Percentiles rank a stretch among this genome's conserved stretches.
Evolutionary conservation across 768 basidiomycete genomes (phyloP).

Genomic region (Panus rudis): DNA sequence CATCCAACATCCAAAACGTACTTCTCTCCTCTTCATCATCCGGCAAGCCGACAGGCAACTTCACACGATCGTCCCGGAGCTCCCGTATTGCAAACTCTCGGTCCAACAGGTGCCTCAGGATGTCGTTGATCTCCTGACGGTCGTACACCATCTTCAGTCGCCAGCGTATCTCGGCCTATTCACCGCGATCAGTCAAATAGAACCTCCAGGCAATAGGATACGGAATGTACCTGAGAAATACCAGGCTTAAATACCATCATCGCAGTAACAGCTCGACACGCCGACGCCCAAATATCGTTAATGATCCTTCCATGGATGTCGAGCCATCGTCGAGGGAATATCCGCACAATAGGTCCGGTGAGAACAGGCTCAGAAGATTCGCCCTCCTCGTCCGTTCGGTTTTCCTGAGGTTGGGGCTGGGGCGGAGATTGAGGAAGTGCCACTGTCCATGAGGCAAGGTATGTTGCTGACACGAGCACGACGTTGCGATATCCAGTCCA

Average conservation of each 20-base stretch:
- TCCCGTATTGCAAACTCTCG: slow-evolving; percentile 48
- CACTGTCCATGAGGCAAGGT: slow-evolving; percentile 51
- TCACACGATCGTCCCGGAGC: too few species aligned
- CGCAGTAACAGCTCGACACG: slow-evolving; percentile 59
- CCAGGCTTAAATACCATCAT: slow-evolving; percentile 66
- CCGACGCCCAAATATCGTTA: slow-evolving; percentile 64
- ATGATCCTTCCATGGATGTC: slow-evolving; percentile 61
- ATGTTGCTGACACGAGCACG: slow-evolving; percentile 48
- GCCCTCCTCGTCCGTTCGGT: slow-evolving; percentile 31
- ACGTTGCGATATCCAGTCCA: slow-evolving; percentile 60
- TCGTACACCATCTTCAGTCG: slow-evolving; percentile 68
- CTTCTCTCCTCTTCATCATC: slow-evolving; percentile 46
- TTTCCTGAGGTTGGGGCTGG: too few species aligned
- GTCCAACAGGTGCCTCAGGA: slow-evolving; percentile 45
- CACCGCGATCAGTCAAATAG: too few species aligned
- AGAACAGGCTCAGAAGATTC: too few species aligned
- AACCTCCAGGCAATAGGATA: too few species aligned
- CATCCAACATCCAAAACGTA: slow-evolving; percentile 52
- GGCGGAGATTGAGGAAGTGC: slow-evolving; percentile 19
- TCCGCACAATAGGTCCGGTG: slow-evolving; percentile 1
- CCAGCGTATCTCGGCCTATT: slow-evolving; percentile 69
- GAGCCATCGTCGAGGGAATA: slow-evolving; percentile 72
- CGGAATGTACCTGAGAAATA: slow-evolving; percentile 64
- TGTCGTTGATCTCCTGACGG: slow-evolving; percentile 63
- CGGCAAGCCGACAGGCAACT: slow-evolving; percentile 28